Evolutionary conservation across 345 rosid genomes (phyloP), one percentile per base, ranked within the genome.

Genomic region (Mangifera indica): DNA sequence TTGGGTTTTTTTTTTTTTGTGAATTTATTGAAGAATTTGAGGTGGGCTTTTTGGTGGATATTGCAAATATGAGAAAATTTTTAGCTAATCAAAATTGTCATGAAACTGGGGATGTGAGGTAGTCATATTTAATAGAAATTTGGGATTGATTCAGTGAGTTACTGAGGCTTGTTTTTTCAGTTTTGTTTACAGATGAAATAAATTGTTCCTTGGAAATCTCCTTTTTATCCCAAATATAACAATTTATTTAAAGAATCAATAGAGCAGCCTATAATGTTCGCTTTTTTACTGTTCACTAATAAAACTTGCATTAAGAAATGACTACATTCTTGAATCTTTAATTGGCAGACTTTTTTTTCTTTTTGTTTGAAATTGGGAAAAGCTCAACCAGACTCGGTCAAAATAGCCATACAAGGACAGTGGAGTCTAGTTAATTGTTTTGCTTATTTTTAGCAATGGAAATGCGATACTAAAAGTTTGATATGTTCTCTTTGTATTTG

Each of bases 1-100:
- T 7, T 72, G 71, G 66, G 34, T 63, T 63, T 37, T 55, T 48
- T 5, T n/a, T 34, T 22, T 62, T 60, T 76, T 20, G 24, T 55
- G 59, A 26, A 8, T 56, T 56, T 44, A 49, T 48, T 74, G 8
- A 25, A 37, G 60, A 59, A 57, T 66, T 34, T 42, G 4, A 13
- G 48, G 18, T 52, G 46, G 57, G 24, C 2, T 25, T 66, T 25
- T 14, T 48, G 0, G 21, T 7, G 42, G 42, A 37, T 37, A 37
- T 37, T 37, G 7, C 8, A 5, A 7, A 37, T 5, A 37, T 37
- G 7, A 1, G 42, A 42, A 29, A 29, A 6, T 24, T 46, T 45
- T 64, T 22, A 34, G 7, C 25, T 22, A 18, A 64, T 15, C 17
- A 22, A 46, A 64, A 22, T 22, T 64, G 53, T 20, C 0, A 2